phyloP scores from a whole-genome alignment of 495 filamentous ascomycete species.

The Penicillium cataractarum region DNA sequence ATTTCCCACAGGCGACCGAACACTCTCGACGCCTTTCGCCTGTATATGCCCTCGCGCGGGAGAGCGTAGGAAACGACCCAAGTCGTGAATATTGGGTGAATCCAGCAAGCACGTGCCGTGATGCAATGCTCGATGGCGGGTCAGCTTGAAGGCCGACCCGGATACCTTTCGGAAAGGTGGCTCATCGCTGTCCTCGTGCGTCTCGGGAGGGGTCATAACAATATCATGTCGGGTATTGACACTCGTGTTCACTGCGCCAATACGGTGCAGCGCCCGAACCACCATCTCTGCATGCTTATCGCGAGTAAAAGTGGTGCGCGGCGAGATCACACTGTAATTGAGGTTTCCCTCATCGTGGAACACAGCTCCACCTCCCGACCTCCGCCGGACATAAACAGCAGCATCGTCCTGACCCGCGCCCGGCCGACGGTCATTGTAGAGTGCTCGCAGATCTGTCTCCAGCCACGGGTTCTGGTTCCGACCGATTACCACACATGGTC shows the following conservation, averaged over 20 bases:
- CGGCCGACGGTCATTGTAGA: constrained; percentile 44
- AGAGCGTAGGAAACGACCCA: constrained; percentile 69
- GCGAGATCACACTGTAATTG: constrained; percentile 91
- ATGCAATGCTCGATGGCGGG: constrained; percentile 74
- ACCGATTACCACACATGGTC: constrained; percentile 84
- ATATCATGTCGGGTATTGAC: constrained; percentile 96
- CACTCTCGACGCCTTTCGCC: constrained; percentile 90
- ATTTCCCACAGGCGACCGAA: constrained; percentile 82
- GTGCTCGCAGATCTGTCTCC: constrained; percentile 73
- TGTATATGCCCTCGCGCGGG: constrained; percentile 74
- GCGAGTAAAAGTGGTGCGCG: constrained; percentile 71
- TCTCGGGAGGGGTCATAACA: constrained; percentile 57
- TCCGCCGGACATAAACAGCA: constrained; percentile 72
- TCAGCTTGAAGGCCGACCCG: constrained; percentile 92
- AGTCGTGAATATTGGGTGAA: constrained; percentile 66
- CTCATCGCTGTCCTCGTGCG: constrained; percentile 19
- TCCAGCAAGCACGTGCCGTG: constrained; percentile 87
- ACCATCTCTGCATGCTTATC: constrained; percentile 92
- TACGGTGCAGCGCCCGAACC: constrained; percentile 66
- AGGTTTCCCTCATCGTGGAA: constrained; percentile 92
- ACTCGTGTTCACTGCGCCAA: constrained; percentile 52
- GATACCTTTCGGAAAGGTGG: constrained; percentile 74
- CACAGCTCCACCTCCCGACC: constrained; percentile 89
- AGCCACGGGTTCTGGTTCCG: constrained; percentile 98
- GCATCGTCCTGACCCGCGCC: constrained; percentile 28